Base-by-base conservation (phyloP, 2,329 filamentous ascomycete species). In the Fusarium hainanense region DNA sequence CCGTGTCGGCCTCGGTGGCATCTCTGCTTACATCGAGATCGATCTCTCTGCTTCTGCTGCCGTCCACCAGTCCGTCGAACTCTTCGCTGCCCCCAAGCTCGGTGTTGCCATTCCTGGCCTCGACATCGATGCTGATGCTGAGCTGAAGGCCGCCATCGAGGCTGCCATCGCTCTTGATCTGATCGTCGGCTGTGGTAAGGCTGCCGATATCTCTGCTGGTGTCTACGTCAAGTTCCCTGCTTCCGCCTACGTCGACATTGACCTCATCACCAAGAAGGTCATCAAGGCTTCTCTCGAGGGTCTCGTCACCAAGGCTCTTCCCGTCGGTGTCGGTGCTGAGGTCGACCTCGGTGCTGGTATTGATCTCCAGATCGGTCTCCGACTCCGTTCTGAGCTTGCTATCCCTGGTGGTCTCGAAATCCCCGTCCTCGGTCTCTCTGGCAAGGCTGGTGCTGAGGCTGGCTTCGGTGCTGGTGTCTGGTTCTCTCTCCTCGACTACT, bases 401-500 rank as follows among this genome's bases (percentile, higher is more conserved):
- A 74, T 81, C 44, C 74, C 78, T 37, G 77, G 81, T 20, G 77
- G 78, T 8, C 63, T 75, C 25, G 68, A 73, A 7, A 68, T 76
- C 30, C 65, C 73, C 20, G 61, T 68, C 41, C 66, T 76, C 14
- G 69, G 72, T 23, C 60, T 82, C 7, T 78, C 79, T 37, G 79
- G 83, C 44, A 42, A n/a, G 12, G 59, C 44, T 21, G 82, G 80
- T 27, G 79, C 61, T n/a, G 82, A 80, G 34, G 78, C 83, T 43
- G 66, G 66, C 21, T 69, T 69, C 30, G 80, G 82, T 63, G 71
- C 83, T 20, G 79, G 79, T 57, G 77, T 88, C 46, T 88, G 81
- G 73, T 82, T 83, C 62, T 84, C 88, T 77, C 74, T 89, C 10
- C 80, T 86, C 16, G 83, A 88, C 70, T 86, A 88, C 74, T 79